Base-by-base conservation (phyloP, 495 filamentous ascomycete genomes). In the Umbilicaria muhlenbergii region DNA sequence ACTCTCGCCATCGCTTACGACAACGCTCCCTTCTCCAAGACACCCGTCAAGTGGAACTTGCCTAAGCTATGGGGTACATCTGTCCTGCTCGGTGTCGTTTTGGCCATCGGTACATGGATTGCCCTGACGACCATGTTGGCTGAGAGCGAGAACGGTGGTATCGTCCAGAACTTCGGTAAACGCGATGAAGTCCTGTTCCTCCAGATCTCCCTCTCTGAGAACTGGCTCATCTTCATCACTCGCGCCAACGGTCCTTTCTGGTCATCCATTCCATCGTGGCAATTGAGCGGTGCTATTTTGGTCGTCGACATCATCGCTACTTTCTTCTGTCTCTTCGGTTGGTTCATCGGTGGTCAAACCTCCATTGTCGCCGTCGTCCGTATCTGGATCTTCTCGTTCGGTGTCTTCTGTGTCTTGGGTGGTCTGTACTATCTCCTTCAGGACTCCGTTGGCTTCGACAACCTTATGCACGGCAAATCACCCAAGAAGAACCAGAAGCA, bases 151-250 rank as follows among this genome's bases (percentile, higher is more conserved):
- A 58, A 79, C 47, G 82, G 78, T 52, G 86, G 86, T 70, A 84
- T 94, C 51, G 78, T 86, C 44, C 81, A 92, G 69, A 84, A 87
- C 62, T 81, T 78, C 51, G 87, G 87, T 68, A 74, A 78, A 53
- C 73, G 80, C 36, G 82, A 93, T 56, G 73, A 76, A 47, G 78
- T 94, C 34, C 58, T 94, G 48, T 94, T 94, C 70, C 77, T 94
- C 39, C 73, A 94, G 61, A 86, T 94, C 60, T 81, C 83, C 11
- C 74, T 94, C 45, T 83, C 87, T 42, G 83, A 94, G 69, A 94
- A 91, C 65, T 94, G 87, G 86, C 74, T 93, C 37, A 94, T 94
- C 65, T 89, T 94, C 69, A 87, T 93, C 61, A 94, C 87, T 47
- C 81, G 87, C 68, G 80, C 83, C 62, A 83, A 82, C 55, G 81